phyloP scores from a whole-genome alignment of 2,329 filamentous ascomycete species.

The Fusarium sp. region DNA sequence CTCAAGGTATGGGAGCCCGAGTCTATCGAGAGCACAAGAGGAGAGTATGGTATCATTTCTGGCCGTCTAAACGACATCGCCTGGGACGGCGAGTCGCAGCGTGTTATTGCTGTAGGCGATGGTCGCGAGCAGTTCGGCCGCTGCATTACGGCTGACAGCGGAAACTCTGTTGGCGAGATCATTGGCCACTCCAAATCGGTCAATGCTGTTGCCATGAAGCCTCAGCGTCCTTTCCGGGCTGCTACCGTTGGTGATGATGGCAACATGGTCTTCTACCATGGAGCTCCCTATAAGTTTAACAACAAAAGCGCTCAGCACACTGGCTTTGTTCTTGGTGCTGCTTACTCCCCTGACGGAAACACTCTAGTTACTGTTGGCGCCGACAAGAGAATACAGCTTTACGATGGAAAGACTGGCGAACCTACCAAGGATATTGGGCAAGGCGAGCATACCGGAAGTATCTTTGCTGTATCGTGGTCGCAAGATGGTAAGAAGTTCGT shows the following conservation, averaged over 20 bases:
- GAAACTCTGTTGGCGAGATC: slow-evolving; percentile 95
- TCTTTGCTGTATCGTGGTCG: slow-evolving; percentile 92
- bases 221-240: slow-evolving; percentile 89
- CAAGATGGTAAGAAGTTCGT: slow-evolving; percentile 87
- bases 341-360: slow-evolving; percentile 89
- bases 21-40: slow-evolving; percentile 85
- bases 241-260: slow-evolving; percentile 93
- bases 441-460: slow-evolving; percentile 89
- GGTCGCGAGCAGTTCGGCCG: slow-evolving; percentile 94
- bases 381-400: slow-evolving; percentile 93
- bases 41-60: slow-evolving; percentile 93
- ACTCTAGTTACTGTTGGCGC: slow-evolving; percentile 88
- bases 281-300: slow-evolving; percentile 95
- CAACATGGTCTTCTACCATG: slow-evolving; percentile 90
- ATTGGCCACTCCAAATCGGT: slow-evolving; percentile 90
- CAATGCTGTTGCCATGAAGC: slow-evolving; percentile 90
- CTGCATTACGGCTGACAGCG: slow-evolving; percentile 94
- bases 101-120: slow-evolving; percentile 95
- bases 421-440: slow-evolving; percentile 81
- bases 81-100: slow-evolving; percentile 97
- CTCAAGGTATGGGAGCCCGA: slow-evolving; percentile 95
- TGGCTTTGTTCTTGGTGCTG: slow-evolving; percentile 88
- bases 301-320: slow-evolving; percentile 84
- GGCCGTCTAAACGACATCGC: slow-evolving; percentile 96
- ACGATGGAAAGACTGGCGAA: slow-evolving; percentile 96